phyloP scores from a whole-genome alignment of 2,329 filamentous ascomycete species.

The Cadophora sp. region DNA sequence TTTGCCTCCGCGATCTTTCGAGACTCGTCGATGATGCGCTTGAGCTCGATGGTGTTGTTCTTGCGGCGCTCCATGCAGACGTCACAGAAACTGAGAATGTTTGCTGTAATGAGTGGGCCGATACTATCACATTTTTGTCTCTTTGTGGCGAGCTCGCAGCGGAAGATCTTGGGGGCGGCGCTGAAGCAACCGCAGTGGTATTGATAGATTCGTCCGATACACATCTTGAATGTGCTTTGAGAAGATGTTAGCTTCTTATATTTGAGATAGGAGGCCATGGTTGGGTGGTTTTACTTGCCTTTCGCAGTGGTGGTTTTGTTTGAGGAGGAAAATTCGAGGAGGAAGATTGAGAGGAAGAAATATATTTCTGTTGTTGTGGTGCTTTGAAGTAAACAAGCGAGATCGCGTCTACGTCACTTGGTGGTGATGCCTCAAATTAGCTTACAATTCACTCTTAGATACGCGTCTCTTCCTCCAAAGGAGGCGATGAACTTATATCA shows the following conservation, averaged over 20 bases:
- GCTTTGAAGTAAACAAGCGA: not conserved
- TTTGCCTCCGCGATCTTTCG: not conserved
- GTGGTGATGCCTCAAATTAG: too few relatives aligned
- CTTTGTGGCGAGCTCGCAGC: not conserved
- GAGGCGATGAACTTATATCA: too few relatives aligned
- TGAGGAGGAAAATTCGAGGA: not conserved
- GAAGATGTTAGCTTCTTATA: not conserved
- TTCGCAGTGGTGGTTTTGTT: not conserved
- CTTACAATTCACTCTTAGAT: too few relatives aligned
- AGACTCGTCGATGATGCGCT: not conserved
- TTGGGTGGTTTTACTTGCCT: not conserved
- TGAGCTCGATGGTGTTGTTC: not conserved
- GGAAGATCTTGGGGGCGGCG: not conserved
- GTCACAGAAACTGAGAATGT: not conserved
- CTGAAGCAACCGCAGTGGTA: constrained; percentile 10
- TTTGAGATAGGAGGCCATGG: too few relatives aligned
- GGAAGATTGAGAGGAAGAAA: not conserved
- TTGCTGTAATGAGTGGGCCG: not conserved
- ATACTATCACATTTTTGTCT: not conserved
- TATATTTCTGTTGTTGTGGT: not conserved
- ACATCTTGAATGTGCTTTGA: constrained; percentile 1
- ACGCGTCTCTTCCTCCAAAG: too few relatives aligned
- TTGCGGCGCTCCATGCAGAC: not conserved
- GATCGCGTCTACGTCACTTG: not conserved
- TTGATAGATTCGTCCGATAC: not conserved